A percentile compares a stretch with the other conserved stretches of the same genome.
Conservation (phyloP, 2,329 filamentous ascomycete genomes). For the Cordyceps cicadae region DNA sequence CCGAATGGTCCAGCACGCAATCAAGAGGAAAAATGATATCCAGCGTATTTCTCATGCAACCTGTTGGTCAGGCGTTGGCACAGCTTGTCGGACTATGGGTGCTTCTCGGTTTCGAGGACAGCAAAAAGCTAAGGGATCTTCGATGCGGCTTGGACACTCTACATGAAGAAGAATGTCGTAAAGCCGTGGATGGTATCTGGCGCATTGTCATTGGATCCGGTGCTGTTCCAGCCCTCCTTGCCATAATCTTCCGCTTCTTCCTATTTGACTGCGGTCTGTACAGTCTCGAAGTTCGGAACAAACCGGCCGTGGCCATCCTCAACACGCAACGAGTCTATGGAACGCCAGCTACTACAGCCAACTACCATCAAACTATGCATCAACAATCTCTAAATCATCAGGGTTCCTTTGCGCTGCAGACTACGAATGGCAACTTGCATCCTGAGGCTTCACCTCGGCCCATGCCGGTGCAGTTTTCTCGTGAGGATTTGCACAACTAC, state of each 20-base stretch:
- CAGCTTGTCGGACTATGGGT: constrained; percentile 52
- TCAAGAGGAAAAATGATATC: constrained; percentile 62
- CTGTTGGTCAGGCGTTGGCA: constrained; percentile 57
- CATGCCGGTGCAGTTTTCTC: constrained; percentile 41
- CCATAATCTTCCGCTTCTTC: constrained; percentile 58
- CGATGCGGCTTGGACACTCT: constrained; percentile 39
- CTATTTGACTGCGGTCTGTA: constrained; percentile 60
- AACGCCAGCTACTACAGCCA: constrained; percentile 20
- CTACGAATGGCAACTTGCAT: constrained; percentile 24
- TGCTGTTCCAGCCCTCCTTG: constrained; percentile 53
- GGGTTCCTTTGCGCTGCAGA: constrained; percentile 19
- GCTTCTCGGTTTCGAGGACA: constrained; percentile 36
- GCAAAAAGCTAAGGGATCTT: constrained; percentile 33
- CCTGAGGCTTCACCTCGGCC: constrained; percentile 26
- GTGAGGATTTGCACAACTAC: constrained; percentile 39
- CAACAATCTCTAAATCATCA: constrained; percentile 1
- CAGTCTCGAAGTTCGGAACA: constrained; percentile 55
- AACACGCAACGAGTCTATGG: constrained; percentile 54
- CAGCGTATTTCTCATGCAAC: constrained; percentile 61
- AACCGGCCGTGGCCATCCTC: constrained; percentile 48
- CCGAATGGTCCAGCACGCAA: constrained; percentile 55
- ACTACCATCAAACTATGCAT: background rate
- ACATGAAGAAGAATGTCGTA: constrained; percentile 37
- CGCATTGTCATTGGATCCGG: constrained; percentile 59
- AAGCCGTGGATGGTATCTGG: constrained; percentile 53